These are phyloP conservation scores for Malassezia arunalokei DNA, from an alignment of 1,284 basidiomycete genomes.

Conservation along the genomic window DNA sequence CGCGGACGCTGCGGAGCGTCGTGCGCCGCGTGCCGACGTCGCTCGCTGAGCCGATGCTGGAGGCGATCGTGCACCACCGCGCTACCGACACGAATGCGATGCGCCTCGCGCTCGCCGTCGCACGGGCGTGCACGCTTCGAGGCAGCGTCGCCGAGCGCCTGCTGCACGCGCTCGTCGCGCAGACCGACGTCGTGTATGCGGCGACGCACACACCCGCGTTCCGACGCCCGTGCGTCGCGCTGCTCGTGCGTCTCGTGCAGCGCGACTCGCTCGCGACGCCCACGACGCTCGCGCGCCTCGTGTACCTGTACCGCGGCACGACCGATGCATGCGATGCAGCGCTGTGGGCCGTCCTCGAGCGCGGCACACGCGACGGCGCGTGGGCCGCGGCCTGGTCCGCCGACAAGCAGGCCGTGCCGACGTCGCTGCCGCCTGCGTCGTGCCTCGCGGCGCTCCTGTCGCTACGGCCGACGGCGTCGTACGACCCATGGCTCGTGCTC, in stretches of 20 bases:
- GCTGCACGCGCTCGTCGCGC: constrained; percentile 23
- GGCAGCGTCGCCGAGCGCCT: constrained; percentile 17
- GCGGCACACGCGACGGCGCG: constrained; percentile 57
- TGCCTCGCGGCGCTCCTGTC: constrained; percentile 57
- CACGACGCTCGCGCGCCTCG: constrained; percentile 55
- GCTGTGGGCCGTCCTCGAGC: constrained; percentile 61
- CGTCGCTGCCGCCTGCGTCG: neutral
- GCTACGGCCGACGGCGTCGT: constrained; percentile 57
- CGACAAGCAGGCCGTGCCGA: constrained; percentile 3
- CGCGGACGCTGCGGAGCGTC: neutral
- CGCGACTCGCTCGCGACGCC: constrained; percentile 62
- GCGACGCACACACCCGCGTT: constrained; percentile 20
- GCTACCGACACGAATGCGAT: constrained; percentile 51
- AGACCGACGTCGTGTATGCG: constrained; percentile 17
- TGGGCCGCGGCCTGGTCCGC: constrained; percentile 30
- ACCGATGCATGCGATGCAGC: constrained; percentile 56
- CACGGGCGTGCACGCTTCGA: constrained; percentile 8
- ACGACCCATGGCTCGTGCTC: constrained; percentile 71
- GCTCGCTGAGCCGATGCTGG: constrained; percentile 63
- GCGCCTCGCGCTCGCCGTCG: constrained; percentile 51
- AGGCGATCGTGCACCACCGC: constrained; percentile 56
- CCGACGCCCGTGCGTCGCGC: constrained; percentile 4
- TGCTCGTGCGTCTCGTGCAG: constrained; percentile 2
- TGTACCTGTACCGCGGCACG: constrained; percentile 63
- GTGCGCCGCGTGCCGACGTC: constrained; percentile 44